Conservation (phyloP, 2,329 filamentous ascomycete species). For the Trichoderma simmonsii region DNA sequence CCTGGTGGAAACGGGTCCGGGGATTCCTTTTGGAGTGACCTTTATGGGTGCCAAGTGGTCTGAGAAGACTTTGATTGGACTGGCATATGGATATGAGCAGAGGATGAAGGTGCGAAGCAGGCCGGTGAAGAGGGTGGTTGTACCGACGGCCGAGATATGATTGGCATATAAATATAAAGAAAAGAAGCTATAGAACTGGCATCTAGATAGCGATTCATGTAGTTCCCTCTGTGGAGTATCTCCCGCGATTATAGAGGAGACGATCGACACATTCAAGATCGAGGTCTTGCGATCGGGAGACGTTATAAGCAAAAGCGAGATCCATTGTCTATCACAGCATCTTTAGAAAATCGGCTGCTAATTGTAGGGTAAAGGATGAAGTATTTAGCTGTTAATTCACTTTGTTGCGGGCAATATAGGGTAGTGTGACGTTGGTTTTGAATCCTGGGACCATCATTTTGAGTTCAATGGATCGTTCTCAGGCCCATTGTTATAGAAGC, state of each 20-base stretch:
- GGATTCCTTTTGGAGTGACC: slow-evolving; percentile 49
- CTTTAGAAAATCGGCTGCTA: not conserved
- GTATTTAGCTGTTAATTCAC: not conserved
- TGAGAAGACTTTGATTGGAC: slow-evolving; percentile 55
- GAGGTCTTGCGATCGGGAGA: not conserved
- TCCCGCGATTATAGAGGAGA: not conserved
- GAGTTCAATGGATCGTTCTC: not conserved
- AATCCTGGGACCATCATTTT: not conserved
- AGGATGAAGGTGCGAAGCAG: slow-evolving; percentile 32
- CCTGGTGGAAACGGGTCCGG: slow-evolving; percentile 19
- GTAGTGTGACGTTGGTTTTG: not conserved
- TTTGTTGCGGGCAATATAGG: not conserved
- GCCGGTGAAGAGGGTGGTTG: slow-evolving; percentile 11
- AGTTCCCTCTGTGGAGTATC: not conserved
- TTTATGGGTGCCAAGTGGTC: slow-evolving; percentile 58
- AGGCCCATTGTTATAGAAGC: not conserved
- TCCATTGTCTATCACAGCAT: not conserved
- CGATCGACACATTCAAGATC: not conserved
- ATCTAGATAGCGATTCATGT: too few species aligned
- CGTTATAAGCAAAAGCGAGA: not conserved
- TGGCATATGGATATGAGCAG: slow-evolving; percentile 67
- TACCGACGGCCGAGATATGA: slow-evolving; percentile 6
- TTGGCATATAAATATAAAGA: not conserved
- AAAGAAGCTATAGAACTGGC: not conserved
- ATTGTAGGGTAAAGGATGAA: not conserved